A percentile compares a stretch with the other conserved stretches of the same genome.
Conservation (phyloP, 768 basidiomycete species). For the Boletus tomentosulus region DNA sequence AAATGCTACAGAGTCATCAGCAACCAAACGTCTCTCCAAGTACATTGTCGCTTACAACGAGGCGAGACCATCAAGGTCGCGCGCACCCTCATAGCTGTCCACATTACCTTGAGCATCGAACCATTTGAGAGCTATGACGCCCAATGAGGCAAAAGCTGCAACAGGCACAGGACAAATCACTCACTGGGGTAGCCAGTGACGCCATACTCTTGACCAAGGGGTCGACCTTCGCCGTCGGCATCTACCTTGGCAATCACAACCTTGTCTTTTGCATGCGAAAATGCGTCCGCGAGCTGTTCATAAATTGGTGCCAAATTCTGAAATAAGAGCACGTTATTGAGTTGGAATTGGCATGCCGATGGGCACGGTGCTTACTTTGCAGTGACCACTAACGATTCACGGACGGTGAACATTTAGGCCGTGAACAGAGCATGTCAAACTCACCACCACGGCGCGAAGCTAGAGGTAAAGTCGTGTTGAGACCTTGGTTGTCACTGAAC, state of each 20-base stretch:
- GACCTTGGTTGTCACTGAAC: background rate
- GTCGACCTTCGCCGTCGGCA: conserved; percentile 81
- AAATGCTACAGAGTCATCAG: conserved; percentile 46
- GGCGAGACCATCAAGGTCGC: conserved; percentile 75
- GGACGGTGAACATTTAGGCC: background rate
- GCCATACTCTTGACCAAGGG: conserved; percentile 71
- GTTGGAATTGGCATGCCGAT: background rate
- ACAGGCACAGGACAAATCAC: conserved; percentile 23
- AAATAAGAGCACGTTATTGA: background rate
- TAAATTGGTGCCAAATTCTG: conserved; percentile 86
- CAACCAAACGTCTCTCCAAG: background rate
- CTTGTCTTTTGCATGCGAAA: conserved; percentile 69
- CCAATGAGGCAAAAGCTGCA: conserved; percentile 2
- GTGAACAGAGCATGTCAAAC: conserved; percentile 18
- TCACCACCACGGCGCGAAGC: conserved; percentile 89
- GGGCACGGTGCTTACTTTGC: conserved; percentile 55
- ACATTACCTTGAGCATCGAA: conserved; percentile 67
- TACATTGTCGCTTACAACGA: conserved; percentile 53
- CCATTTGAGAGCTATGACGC: conserved; percentile 77
- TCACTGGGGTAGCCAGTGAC: conserved; percentile 85
- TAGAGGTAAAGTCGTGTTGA: conserved; percentile 27
- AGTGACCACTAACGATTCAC: conserved; percentile 60
- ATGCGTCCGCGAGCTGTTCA: conserved; percentile 89
- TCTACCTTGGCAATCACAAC: conserved; percentile 90
- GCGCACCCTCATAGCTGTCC: conserved; percentile 69